phyloP scores from a whole-genome alignment of 2,329 filamentous ascomycete genomes.

The Rhexocercosporidium sp. region DNA sequence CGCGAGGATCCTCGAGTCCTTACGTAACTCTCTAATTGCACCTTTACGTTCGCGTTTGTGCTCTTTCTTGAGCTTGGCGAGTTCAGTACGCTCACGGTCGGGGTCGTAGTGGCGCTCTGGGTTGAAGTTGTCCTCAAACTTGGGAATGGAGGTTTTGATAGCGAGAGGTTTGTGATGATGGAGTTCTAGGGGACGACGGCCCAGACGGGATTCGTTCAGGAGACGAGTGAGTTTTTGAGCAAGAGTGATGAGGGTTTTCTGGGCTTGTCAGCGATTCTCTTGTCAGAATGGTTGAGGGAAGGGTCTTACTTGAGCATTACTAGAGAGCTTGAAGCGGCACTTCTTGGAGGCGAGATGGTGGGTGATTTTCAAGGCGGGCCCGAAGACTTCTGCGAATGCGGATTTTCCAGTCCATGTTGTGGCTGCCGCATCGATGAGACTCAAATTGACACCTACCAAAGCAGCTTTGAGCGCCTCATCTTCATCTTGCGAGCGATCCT shows the following conservation, averaged over 20 bases:
- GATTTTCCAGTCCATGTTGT: constrained; percentile 76
- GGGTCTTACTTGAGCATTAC: constrained; percentile 34
- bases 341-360: constrained; percentile 63
- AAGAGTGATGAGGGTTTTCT: constrained; percentile 36
- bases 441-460: constrained; percentile 65
- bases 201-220: constrained; percentile 64
- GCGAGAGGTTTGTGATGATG: constrained; percentile 89
- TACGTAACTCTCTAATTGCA: constrained; percentile 89
- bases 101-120: constrained; percentile 97
- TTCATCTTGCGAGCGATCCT: constrained; percentile 34
- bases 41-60: constrained; percentile 96
- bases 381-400: constrained; percentile 81
- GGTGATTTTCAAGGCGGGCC: constrained; percentile 63
- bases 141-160: constrained; percentile 87
- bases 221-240: constrained; percentile 54
- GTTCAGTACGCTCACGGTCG: constrained; percentile 85
- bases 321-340: constrained; percentile 57
- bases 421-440: constrained; percentile 70
- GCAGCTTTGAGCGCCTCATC: constrained; percentile 55
- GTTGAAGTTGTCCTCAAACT: constrained; percentile 95
- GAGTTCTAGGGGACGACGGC: constrained; percentile 80
- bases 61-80: constrained; percentile 84
- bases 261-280: constrained; percentile 27
- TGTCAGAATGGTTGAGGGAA: not conserved
- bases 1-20: constrained; percentile 93